These are phyloP conservation scores for Emmonsiellopsis sp. DNA, from an alignment of 2,329 filamentous ascomycete genomes.

Conservation along the genomic window DNA sequence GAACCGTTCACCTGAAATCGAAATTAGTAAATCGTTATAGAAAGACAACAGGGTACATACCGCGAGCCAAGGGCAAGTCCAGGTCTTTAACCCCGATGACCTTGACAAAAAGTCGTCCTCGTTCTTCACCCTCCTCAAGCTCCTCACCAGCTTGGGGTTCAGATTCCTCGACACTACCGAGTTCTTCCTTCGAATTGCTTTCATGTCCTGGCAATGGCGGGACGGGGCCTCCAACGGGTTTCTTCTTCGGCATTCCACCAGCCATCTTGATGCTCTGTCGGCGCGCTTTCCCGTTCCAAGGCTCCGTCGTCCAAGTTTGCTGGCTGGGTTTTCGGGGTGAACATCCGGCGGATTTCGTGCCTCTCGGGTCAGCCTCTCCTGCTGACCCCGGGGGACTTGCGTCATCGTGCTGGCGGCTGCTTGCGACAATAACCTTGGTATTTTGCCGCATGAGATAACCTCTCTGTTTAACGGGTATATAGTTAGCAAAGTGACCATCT, in stretches of 20 bases:
- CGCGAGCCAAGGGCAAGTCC: constrained; percentile 80
- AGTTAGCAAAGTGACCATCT: constrained; percentile 49
- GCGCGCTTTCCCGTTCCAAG: constrained; percentile 79
- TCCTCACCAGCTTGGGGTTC: constrained; percentile 51
- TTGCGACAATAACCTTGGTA: constrained; percentile 93
- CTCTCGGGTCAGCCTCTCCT: constrained; percentile 24
- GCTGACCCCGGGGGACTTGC: constrained; percentile 20
- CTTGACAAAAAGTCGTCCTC: constrained; percentile 91
- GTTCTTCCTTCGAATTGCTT: constrained; percentile 59
- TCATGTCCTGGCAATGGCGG: constrained; percentile 83
- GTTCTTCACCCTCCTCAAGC: constrained; percentile 71
- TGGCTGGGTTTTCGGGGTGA: constrained; percentile 73
- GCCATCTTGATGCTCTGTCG: constrained; percentile 54
- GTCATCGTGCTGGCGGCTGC: constrained; percentile 56
- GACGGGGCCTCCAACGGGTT: constrained; percentile 52
- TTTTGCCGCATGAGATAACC: constrained; percentile 98
- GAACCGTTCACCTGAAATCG: constrained; percentile 63
- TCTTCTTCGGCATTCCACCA: constrained; percentile 53
- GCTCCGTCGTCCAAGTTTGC: constrained; percentile 92
- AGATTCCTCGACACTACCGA: constrained; percentile 49
- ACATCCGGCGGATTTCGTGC: constrained; percentile 54
- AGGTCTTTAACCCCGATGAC: constrained; percentile 97
- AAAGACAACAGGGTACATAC: constrained; percentile 45
- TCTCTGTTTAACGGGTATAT: constrained; percentile 62
- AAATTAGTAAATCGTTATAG: constrained; percentile 17